phyloP scores from a whole-genome alignment of 768 basidiomycete genomes.

The Suillus alpinus region DNA sequence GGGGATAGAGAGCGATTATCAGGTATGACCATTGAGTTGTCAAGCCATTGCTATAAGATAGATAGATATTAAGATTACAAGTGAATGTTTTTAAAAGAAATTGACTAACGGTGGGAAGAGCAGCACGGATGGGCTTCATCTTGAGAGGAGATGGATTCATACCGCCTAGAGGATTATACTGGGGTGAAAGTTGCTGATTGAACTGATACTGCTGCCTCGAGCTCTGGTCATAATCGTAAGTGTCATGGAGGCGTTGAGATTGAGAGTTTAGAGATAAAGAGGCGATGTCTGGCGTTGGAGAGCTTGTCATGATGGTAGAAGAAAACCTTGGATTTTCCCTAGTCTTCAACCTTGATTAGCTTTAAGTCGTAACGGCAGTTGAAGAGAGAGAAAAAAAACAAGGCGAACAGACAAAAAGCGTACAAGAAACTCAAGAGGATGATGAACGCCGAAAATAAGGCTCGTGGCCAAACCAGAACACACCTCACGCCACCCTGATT shows the following conservation, averaged over 20 bases:
- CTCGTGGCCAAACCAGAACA: slow-evolving; percentile 20
- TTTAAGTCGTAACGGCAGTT: slow-evolving; percentile 32
- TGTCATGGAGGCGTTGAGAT: slow-evolving; percentile 78
- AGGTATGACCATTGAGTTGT: slow-evolving; percentile 46
- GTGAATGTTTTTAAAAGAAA: slow-evolving; percentile 16
- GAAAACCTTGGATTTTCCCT: slow-evolving; percentile 9
- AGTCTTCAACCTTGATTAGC: slow-evolving; percentile 11
- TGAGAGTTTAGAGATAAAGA: slow-evolving; percentile 67
- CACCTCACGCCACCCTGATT: slow-evolving; percentile 32
- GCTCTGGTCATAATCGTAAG: slow-evolving; percentile 76
- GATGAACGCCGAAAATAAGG: slow-evolving; percentile 14
- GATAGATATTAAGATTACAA: slow-evolving; percentile 17
- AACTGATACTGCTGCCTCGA: slow-evolving; percentile 67
- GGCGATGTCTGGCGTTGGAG: slow-evolving; percentile 75
- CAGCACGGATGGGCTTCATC: slow-evolving; percentile 65
- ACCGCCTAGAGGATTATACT: slow-evolving; percentile 45
- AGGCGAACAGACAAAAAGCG: slow-evolving; percentile 26
- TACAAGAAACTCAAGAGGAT: slow-evolving; percentile 12
- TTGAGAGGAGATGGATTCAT: slow-evolving; percentile 71
- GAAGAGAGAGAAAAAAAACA: slow-evolving; percentile 27
- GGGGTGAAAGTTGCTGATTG: slow-evolving; percentile 47
- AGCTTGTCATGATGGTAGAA: slow-evolving; percentile 65
- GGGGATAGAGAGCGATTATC: slow-evolving; percentile 82
- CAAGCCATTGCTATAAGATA: slow-evolving; percentile 77
- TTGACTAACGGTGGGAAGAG: slow-evolving; percentile 68